Evolutionary conservation across 2,329 filamentous ascomycete species (phyloP).

Genomic region (Cytospora piceicola): DNA sequence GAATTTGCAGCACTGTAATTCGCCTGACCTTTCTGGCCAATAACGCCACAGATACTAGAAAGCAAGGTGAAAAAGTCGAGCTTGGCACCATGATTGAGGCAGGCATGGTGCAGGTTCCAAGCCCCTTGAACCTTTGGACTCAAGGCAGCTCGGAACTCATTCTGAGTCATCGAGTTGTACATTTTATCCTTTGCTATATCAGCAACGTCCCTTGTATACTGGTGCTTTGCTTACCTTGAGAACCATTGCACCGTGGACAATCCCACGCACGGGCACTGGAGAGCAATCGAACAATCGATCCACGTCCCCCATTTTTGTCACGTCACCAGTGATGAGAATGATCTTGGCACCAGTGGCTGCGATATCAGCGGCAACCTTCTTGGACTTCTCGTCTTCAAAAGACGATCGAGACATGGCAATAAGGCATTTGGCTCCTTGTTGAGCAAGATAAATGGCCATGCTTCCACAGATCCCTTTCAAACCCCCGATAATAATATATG

Average conservation of each 20-base stretch:
- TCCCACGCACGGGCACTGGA: constrained; percentile 41
- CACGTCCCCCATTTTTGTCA: constrained; percentile 47
- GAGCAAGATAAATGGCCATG: constrained; percentile 37
- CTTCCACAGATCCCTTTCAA: constrained; percentile 40
- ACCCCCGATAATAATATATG: constrained; percentile 41
- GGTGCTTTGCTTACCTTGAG: constrained; percentile 41
- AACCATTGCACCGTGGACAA: constrained; percentile 43
- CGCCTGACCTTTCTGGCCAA: constrained; percentile 35
- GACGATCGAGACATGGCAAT: constrained; percentile 8
- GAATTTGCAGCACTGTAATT: constrained; percentile 44
- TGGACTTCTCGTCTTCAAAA: neutral
- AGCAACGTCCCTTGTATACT: constrained; percentile 38
- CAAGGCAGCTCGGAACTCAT: constrained; percentile 37
- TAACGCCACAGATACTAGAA: constrained; percentile 38
- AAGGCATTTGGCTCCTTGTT: constrained; percentile 35
- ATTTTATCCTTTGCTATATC: constrained; percentile 38
- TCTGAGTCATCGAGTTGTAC: too few species aligned
- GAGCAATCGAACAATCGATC: constrained; percentile 33
- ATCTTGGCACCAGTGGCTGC: constrained; percentile 42
- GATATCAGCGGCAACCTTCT: constrained; percentile 11
- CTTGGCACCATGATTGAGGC: constrained; percentile 9
- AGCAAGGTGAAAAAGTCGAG: constrained; percentile 45
- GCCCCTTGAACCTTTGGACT: constrained; percentile 46
- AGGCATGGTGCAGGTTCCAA: constrained; percentile 44
- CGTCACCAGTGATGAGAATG: constrained; percentile 48